Base-by-base conservation (phyloP, 768 basidiomycete species). In the Tulasnella sp. region DNA sequence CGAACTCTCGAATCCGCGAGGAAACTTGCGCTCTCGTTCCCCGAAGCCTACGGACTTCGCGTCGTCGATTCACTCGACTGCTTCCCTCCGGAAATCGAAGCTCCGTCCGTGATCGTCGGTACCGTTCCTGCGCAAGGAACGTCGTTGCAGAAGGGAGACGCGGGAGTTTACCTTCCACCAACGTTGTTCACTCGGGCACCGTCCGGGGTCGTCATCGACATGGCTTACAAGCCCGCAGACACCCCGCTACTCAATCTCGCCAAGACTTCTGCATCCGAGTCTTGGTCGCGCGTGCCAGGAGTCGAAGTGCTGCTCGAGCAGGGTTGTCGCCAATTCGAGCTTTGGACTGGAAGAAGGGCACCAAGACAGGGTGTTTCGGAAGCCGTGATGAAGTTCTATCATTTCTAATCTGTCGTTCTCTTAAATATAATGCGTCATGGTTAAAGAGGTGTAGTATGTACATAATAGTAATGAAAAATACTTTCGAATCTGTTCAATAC, bases 141-240 rank as follows among this genome's bases (percentile, higher is more conserved):
- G 52, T 86, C 86, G 11, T 76, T 77, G 1, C 80, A 82, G 8
- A 79, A 81, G 12, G 76, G 78, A 67, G 69, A 77, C 52, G 77
- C 78, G 9, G 77, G 75, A 35, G 80, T 92, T 19, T 79, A 82
- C 41, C 82, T 95, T 14, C 84, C 90, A 2, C 71, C 75, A 8
- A 80, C 83, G 14, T 77, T 97, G 26, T 90, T 94, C 75, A 79
- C 80, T 1, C 84, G 85, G 5, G 66, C 75, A 6, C 82, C 83
- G n/a, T 90, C 89, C 1, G 88, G 88, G 2, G 86, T 91, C 2
- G 89, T 95, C 12, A 84, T 98, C 12, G 97, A 99, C 76, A 91
- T 97, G 90, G 94, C 95, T 22, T 98, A 98, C 79, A 89, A 89
- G 76, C 97, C 95, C 0, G 86, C 89, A 3, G 85, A 88, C 76